Conservation (phyloP, 2,329 filamentous ascomycete genomes). For the Penicillium sp. region DNA sequence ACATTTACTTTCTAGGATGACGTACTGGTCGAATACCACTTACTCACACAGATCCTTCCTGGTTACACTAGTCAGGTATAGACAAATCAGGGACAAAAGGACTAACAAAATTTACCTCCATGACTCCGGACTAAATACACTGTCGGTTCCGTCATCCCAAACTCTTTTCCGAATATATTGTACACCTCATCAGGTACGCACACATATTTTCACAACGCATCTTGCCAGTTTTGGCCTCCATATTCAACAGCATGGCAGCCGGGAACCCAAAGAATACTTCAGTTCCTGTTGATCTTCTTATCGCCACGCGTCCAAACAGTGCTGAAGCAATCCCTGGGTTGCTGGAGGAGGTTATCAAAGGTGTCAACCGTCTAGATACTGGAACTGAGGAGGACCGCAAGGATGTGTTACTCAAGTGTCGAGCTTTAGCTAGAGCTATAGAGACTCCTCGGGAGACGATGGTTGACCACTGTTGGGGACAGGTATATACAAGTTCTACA, state of each 20-base stretch:
- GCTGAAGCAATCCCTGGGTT: neutral
- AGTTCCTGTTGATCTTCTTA: neutral
- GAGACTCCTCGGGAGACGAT: constrained; percentile 18
- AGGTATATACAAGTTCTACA: neutral
- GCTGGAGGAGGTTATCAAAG: constrained; percentile 1
- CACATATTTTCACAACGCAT: too few relatives aligned
- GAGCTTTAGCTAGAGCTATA: constrained; percentile 7
- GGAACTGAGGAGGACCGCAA: neutral
- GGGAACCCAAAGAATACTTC: neutral
- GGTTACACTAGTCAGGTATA: too few relatives aligned
- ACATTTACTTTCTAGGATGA: too few relatives aligned
- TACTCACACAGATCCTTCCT: too few relatives aligned
- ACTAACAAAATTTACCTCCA: too few relatives aligned
- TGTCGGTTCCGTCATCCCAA: too few relatives aligned
- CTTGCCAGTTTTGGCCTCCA: constrained; percentile 36
- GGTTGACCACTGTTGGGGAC: constrained; percentile 11
- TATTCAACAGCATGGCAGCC: neutral
- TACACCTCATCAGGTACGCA: too few relatives aligned
- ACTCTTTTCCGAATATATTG: too few relatives aligned
- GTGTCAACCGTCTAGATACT: neutral
- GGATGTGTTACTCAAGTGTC: neutral
- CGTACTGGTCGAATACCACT: too few relatives aligned
- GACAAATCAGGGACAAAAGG: too few relatives aligned
- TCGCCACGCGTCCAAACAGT: neutral
- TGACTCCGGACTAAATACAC: too few relatives aligned